phyloP scores from a whole-genome alignment of 139 green algal species.

The Micromonas pusilla region DNA sequence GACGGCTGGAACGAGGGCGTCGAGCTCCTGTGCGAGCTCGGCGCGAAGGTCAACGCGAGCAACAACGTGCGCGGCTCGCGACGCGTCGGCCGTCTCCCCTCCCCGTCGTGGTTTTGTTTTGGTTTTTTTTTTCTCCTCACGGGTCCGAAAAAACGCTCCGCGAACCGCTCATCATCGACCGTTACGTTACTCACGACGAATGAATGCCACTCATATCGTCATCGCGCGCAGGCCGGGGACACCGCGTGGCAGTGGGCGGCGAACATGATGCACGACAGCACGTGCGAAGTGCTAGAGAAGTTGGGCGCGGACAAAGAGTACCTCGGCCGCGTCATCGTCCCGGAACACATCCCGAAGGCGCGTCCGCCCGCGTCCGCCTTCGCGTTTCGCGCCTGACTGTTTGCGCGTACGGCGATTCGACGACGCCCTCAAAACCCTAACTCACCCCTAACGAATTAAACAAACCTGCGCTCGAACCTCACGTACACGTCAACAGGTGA shows the following conservation, averaged over 20 bases:
- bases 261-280: slow-evolving; percentile 66
- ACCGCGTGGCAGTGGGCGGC: slow-evolving; percentile 72
- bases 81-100: not conserved
- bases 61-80: slow-evolving; percentile 62
- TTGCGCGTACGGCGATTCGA: not conserved
- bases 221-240: slow-evolving; percentile 77
- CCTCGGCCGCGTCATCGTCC: slow-evolving; percentile 78
- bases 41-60: slow-evolving; percentile 79
- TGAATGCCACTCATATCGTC: not conserved
- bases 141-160: not conserved
- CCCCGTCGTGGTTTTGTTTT: not conserved
- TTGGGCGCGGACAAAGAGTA: slow-evolving; percentile 58
- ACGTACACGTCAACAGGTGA: slow-evolving; percentile 18
- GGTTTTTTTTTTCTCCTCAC: not conserved
- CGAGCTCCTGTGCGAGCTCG: slow-evolving; percentile 72
- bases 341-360: slow-evolving; percentile 88
- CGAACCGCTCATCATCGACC: not conserved
- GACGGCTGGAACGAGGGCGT: slow-evolving; percentile 76
- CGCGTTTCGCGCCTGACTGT: not conserved
- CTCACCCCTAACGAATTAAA: slow-evolving; percentile 18
- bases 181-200: not conserved
- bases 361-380: not conserved
- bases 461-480: not conserved
- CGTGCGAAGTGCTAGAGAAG: slow-evolving; percentile 70
- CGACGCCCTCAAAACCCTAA: not conserved